Conservation (phyloP, 2,329 filamentous ascomycete species). For the Sporothrix sp. region DNA sequence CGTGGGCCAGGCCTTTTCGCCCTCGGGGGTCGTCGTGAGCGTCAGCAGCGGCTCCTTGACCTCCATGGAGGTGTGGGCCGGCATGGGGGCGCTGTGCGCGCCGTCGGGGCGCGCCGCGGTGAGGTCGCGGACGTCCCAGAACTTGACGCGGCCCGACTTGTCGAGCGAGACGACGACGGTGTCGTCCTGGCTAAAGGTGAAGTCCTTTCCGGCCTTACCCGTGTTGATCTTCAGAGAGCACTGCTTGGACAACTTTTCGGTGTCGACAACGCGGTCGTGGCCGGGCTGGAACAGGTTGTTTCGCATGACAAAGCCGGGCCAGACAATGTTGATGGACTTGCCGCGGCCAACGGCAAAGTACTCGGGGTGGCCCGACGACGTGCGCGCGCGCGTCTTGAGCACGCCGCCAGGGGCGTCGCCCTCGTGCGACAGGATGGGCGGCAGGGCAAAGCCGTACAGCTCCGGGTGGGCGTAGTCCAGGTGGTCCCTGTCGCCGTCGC, state of each 20-base stretch:
- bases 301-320: constrained; percentile 53
- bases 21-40: constrained; percentile 73
- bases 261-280: constrained; percentile 65
- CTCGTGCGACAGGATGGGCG: constrained; percentile 74
- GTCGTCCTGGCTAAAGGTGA: constrained; percentile 95
- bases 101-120: constrained; percentile 45
- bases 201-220: constrained; percentile 96
- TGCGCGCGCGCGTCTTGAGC: constrained; percentile 88
- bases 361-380: constrained; percentile 79
- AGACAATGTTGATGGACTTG: constrained; percentile 89
- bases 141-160: constrained; percentile 91
- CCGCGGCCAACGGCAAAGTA: constrained; percentile 93
- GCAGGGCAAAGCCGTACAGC: constrained; percentile 78
- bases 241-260: constrained; percentile 76
- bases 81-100: constrained; percentile 40
- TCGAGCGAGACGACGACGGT: constrained; percentile 89
- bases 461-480: constrained; percentile 72
- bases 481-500: constrained; percentile 65
- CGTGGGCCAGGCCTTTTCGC: constrained; percentile 93
- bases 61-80: constrained; percentile 54
- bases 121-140: constrained; percentile 90
- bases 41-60: constrained; percentile 80
- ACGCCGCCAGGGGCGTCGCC: constrained; percentile 87
- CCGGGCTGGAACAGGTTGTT: constrained; percentile 54
- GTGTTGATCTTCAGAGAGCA: constrained; percentile 90